Conservation (phyloP, 1,284 basidiomycete genomes). For the Chondrostereum purpureum region DNA sequence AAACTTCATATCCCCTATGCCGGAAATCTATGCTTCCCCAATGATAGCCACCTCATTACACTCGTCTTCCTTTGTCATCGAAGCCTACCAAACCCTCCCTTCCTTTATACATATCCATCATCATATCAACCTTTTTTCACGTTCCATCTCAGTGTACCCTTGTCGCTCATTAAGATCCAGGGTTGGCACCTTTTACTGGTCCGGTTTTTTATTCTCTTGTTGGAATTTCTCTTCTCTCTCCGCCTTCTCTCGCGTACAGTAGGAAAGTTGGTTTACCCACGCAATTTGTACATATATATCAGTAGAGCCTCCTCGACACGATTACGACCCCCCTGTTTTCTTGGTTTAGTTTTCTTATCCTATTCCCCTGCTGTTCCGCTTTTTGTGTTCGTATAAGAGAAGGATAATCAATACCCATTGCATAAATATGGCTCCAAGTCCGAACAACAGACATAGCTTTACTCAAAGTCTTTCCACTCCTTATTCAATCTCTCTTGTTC, state of each 20-base stretch:
- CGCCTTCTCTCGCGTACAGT: too few relatives aligned
- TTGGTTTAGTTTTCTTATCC: background rate
- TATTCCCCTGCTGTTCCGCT: background rate
- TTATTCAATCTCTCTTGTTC: background rate
- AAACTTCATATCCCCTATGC: conserved; percentile 3
- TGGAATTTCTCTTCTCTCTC: conserved; percentile 9
- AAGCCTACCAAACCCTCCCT: conserved; percentile 5
- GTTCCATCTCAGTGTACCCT: background rate
- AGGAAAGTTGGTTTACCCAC: conserved; percentile 9
- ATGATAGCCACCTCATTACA: background rate
- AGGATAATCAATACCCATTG: conserved; percentile 1
- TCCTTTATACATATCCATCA: conserved; percentile 9
- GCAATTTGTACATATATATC: conserved; percentile 2
- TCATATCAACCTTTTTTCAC: conserved; percentile 1
- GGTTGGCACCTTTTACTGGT: background rate
- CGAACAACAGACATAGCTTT: too few relatives aligned
- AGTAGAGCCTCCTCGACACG: conserved; percentile 1
- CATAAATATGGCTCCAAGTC: background rate
- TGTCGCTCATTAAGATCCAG: too few relatives aligned
- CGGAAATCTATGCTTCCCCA: background rate
- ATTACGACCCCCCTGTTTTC: background rate
- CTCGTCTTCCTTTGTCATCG: background rate
- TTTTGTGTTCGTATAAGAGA: background rate
- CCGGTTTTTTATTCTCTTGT: background rate
- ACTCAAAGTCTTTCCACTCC: conserved; percentile 1